Conservation (phyloP, 1,139 yeast species). For the Debaryomyces psychrophilus region DNA sequence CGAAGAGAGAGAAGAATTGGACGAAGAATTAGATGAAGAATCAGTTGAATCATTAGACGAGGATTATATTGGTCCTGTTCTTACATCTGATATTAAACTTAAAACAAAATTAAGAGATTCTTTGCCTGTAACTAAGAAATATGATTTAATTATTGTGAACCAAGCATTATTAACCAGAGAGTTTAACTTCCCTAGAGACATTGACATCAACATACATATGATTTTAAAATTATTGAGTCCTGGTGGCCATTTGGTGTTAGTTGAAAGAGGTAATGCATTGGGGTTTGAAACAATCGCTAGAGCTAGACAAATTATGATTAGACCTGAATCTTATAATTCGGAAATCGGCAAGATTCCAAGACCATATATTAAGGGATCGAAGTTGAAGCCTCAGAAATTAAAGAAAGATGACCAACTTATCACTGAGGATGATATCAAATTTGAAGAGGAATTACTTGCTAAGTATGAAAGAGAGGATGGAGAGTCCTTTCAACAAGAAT, state of each 20-base stretch:
- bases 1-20: constrained; percentile 21
- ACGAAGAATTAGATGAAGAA: constrained; percentile 25
- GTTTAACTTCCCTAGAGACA: constrained; percentile 66
- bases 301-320: constrained; percentile 83
- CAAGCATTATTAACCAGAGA: constrained; percentile 72
- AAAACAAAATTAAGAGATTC: constrained; percentile 56
- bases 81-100: constrained; percentile 55
- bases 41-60: constrained; percentile 24
- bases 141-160: constrained; percentile 84
- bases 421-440: constrained; percentile 36
- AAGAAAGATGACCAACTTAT: constrained; percentile 41
- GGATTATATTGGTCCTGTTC: constrained; percentile 58
- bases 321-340: constrained; percentile 69
- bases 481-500: constrained; percentile 37
- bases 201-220: constrained; percentile 68
- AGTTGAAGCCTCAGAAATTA: constrained; percentile 43
- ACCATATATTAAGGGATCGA: constrained; percentile 62
- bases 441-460: constrained; percentile 35
- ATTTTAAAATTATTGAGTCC: constrained; percentile 68
- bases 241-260: constrained; percentile 72
- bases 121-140: constrained; percentile 52
- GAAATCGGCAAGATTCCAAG: constrained; percentile 72
- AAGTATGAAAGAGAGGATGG: constrained; percentile 29
- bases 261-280: constrained; percentile 87
- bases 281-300: constrained; percentile 90